Conservation (phyloP, 164 flowering plant genomes). For the Vitis rupestris region DNA sequence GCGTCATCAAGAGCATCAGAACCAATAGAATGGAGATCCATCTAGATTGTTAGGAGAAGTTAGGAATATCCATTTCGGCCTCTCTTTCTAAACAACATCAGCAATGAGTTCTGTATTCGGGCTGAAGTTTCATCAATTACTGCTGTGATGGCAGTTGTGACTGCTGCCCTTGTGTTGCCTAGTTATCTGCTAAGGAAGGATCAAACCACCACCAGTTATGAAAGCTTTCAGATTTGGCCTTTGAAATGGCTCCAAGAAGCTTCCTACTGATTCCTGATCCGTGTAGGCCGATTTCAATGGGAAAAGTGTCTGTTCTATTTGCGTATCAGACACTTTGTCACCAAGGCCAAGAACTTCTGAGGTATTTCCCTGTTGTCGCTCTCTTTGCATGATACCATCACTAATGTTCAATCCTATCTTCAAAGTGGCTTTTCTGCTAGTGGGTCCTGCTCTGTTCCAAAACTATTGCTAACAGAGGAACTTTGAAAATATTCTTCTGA, state of each 20-base stretch:
- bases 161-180: no score
- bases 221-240: constrained; percentile 90
- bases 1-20: constrained; percentile 80
- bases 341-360: constrained; percentile 19
- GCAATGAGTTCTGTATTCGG: no score
- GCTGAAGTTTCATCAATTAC: no score
- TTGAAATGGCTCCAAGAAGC: constrained; percentile 76
- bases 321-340: constrained; percentile 23
- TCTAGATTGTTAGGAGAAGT: neutral
- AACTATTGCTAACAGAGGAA: constrained; percentile 18
- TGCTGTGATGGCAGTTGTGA: no score
- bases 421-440: constrained; percentile 14
- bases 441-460: constrained; percentile 20
- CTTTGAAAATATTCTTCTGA: constrained; percentile 17
- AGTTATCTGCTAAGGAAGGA: constrained; percentile 82
- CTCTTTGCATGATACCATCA: constrained; percentile 17
- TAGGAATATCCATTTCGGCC: no score
- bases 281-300: constrained; percentile 65
- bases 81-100: no score
- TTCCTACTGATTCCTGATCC: constrained; percentile 63
- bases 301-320: constrained; percentile 74
- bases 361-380: constrained; percentile 6
- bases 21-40: constrained; percentile 92
- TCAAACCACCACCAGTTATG: constrained; percentile 88
- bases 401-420: constrained; percentile 14